A percentile compares a stretch with the other conserved stretches of the same genome.
These are phyloP conservation scores for Eimeria maxima DNA, from an alignment of 169 alveolate species.

Conservation along the genomic window DNA sequence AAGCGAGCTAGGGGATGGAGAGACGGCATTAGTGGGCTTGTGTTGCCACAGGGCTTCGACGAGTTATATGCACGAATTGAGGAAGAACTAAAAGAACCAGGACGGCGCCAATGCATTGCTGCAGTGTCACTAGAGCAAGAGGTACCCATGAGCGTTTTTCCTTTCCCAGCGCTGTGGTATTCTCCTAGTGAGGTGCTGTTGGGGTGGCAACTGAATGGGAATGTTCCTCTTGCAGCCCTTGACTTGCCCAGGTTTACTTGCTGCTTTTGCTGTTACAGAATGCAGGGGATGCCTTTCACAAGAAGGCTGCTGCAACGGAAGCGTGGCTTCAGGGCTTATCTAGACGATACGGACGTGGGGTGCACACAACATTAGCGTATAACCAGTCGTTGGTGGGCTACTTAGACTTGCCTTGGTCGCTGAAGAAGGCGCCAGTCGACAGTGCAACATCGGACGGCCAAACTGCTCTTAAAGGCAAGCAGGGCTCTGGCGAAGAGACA, in stretches of 20 bases:
- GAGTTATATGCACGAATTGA: not conserved
- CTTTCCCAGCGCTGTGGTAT: no score
- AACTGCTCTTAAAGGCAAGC: not conserved
- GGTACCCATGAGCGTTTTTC: not conserved
- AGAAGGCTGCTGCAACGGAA: slow-evolving; percentile 54
- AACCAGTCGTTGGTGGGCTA: slow-evolving; percentile 34
- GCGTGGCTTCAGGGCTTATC: slow-evolving; percentile 84
- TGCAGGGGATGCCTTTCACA: not conserved
- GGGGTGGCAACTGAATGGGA: not conserved
- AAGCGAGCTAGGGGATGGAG: not conserved
- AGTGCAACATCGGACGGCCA: not conserved
- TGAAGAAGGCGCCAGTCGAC: slow-evolving; percentile 24
- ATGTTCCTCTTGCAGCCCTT: not conserved
- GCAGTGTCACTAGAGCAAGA: not conserved
- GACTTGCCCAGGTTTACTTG: not conserved
- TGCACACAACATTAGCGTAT: slow-evolving; percentile 25
- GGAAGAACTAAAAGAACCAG: not conserved
- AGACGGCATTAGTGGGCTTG: slow-evolving; percentile 8
- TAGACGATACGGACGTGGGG: slow-evolving; percentile 81
- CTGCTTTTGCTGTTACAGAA: not conserved
- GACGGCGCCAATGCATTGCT: not conserved
- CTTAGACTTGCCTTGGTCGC: slow-evolving; percentile 64
- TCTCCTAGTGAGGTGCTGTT: not conserved
- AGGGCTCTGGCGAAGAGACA: not conserved
- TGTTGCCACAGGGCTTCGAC: slow-evolving; percentile 63